Evolutionary conservation across 805 yeast genomes (phyloP), one percentile per base, ranked within the genome.

Genomic region (Candida stauntonica): DNA sequence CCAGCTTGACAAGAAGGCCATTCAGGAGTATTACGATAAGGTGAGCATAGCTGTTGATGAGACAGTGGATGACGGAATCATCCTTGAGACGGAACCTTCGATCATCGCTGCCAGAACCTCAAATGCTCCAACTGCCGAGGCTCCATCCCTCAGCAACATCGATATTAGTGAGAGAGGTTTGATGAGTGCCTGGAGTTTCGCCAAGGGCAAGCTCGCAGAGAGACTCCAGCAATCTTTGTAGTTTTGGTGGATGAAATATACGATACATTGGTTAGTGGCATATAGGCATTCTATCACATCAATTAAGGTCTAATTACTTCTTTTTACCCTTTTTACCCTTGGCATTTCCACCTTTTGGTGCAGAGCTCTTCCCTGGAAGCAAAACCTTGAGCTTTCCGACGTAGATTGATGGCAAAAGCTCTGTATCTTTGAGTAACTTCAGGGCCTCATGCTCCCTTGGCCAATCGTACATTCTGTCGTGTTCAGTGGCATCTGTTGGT

Each of bases 41-140:
- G 82, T 88, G 27, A 70, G 86, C 31, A 72, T 93, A 60, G 86
- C 94, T 4, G 75, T 89, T 31, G 99, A 93, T 61, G 98, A 93
- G 64, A 74, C 94, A 8, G 70, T 93, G 35, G 99, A 93, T 58
- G 95, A 89, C 58, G 99, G 98, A 29, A 78, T 93, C 47, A 79
- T 93, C 40, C 72, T 93, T 50, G 97, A 93, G 61, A 82, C 88
- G 19, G 97, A 93, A 55, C 79, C 95, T 5, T 77, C 82, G 26
- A 79, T 86, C 29, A 85, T 93, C 51, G 89, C 91, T 3, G 77
- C 94, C 13, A 77, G 99, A 64, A 96, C 89, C 18, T 85, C 98
- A n/a, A 76, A 78, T 43, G 80, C 93, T 23, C 95, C 96, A 32
- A 63, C 77, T 24, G 77, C 72, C 47, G 96, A 87, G 51, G 26